A percentile compares a stretch with the other conserved stretches of the same genome.
Evolutionary conservation across 2,329 filamentous ascomycete species (phyloP).

Genomic region (Alternaria angustiovoidea): DNA sequence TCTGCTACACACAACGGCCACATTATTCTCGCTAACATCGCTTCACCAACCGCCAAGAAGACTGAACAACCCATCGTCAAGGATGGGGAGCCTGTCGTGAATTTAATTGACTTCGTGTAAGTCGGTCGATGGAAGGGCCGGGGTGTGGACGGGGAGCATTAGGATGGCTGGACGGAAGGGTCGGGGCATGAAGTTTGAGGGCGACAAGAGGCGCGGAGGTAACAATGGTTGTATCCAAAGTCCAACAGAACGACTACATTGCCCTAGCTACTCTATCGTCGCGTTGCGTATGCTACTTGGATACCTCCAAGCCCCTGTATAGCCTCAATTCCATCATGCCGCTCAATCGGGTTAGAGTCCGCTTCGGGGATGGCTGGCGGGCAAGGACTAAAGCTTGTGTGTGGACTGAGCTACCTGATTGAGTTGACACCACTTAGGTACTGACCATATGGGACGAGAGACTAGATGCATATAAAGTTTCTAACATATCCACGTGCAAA

Average conservation of each 20-base stretch:
- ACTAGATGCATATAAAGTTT: background rate
- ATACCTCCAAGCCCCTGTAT: too few species aligned
- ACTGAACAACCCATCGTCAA: background rate
- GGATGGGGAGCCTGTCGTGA: background rate
- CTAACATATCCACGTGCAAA: background rate
- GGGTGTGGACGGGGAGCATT: background rate
- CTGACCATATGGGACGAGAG: background rate
- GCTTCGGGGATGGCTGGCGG: background rate
- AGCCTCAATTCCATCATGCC: too few species aligned
- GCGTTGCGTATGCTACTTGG: too few species aligned
- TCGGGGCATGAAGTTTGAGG: background rate
- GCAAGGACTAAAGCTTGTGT: background rate
- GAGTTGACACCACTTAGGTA: background rate
- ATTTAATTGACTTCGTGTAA: constrained; percentile 5
- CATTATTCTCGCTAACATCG: constrained; percentile 18
- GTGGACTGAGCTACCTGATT: background rate
- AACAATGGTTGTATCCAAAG: too few species aligned
- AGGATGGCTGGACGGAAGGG: background rate
- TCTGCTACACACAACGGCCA: constrained; percentile 17
- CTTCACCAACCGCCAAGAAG: background rate
- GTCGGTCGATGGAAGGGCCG: background rate
- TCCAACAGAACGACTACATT: too few species aligned
- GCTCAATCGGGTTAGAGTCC: too few species aligned
- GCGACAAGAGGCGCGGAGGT: too few species aligned
- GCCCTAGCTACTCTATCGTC: too few species aligned